Evolutionary conservation across 2,329 filamentous ascomycete species (phyloP).

Genomic region (Leptographium wingfieldii): DNA sequence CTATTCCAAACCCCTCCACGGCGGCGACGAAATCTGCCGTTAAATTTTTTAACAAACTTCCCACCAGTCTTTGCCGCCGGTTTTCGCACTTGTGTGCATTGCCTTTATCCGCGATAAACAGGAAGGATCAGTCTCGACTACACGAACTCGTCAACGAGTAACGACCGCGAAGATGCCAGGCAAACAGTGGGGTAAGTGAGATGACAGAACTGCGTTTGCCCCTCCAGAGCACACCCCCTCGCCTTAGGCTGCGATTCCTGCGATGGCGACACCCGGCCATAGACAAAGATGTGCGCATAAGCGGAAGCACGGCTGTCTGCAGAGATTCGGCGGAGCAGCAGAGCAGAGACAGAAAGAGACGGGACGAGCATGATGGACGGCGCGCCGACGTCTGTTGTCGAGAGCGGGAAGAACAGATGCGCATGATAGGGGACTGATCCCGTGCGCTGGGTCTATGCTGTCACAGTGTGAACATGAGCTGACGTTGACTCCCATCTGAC

Average conservation of each 20-base stretch:
- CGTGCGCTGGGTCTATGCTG: too few relatives aligned
- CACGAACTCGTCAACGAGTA: neutral
- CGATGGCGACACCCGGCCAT: neutral
- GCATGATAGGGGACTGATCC: neutral
- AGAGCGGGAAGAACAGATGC: too few relatives aligned
- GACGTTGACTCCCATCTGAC: neutral
- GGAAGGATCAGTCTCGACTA: neutral
- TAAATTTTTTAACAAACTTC: neutral
- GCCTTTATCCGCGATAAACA: neutral
- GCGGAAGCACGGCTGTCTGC: too few relatives aligned
- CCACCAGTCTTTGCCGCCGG: neutral
- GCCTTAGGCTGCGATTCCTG: neutral
- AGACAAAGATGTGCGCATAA: neutral
- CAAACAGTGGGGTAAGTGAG: conserved; percentile 28
- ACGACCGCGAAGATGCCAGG: conserved; percentile 19
- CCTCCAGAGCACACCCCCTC: neutral
- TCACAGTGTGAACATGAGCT: neutral
- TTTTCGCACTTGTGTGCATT: neutral
- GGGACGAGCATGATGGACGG: neutral
- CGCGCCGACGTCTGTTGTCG: too few relatives aligned
- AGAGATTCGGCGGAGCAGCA: neutral
- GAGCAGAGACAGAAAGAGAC: neutral
- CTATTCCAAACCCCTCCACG: neutral
- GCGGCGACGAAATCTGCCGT: neutral
- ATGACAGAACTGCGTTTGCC: neutral